Evolutionary conservation across 257 asterid genomes (phyloP).

Genomic region (Jaltomata sinuosa): DNA sequence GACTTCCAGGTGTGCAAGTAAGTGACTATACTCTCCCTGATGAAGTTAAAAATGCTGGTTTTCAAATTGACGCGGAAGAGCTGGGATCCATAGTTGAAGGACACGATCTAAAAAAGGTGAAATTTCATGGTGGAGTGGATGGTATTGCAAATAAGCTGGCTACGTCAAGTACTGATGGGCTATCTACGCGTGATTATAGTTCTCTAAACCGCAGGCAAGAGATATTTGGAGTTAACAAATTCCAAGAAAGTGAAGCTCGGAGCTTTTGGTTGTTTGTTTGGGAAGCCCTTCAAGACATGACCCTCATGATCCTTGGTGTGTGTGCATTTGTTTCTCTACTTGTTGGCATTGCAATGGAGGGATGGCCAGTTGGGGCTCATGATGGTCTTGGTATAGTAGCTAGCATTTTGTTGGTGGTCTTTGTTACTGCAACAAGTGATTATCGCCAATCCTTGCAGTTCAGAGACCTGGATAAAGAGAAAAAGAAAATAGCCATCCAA

Average conservation of each 20-base stretch:
- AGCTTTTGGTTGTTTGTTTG: constrained; percentile 72
- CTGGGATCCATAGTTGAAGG: constrained; percentile 68
- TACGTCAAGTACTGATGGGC: constrained; percentile 45
- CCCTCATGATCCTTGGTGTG: constrained; percentile 83
- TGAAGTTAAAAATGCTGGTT: constrained; percentile 65
- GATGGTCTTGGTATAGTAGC: constrained; percentile 90
- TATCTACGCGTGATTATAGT: constrained; percentile 25
- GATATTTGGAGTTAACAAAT: constrained; percentile 58
- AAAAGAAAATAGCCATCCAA: constrained; percentile 74
- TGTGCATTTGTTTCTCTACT: constrained; percentile 71
- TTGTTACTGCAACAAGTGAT: constrained; percentile 84
- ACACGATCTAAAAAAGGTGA: constrained; percentile 53
- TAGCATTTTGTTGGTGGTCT: constrained; percentile 69
- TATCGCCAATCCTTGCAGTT: constrained; percentile 81
- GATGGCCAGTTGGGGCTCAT: constrained; percentile 91
- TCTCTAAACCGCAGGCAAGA: constrained; percentile 44
- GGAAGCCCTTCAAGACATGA: constrained; percentile 91
- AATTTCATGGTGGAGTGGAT: constrained; percentile 57
- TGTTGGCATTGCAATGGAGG: constrained; percentile 82
- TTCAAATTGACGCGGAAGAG: constrained; percentile 66
- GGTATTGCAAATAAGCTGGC: constrained; percentile 54
- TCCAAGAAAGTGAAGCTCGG: constrained; percentile 38
- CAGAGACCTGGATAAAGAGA: constrained; percentile 73
- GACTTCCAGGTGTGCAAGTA: constrained; percentile 40
- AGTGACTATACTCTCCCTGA: constrained; percentile 61